These are phyloP conservation scores for Sinapis alba DNA, from an alignment of 441 rosid genomes.

Conservation along the genomic window DNA sequence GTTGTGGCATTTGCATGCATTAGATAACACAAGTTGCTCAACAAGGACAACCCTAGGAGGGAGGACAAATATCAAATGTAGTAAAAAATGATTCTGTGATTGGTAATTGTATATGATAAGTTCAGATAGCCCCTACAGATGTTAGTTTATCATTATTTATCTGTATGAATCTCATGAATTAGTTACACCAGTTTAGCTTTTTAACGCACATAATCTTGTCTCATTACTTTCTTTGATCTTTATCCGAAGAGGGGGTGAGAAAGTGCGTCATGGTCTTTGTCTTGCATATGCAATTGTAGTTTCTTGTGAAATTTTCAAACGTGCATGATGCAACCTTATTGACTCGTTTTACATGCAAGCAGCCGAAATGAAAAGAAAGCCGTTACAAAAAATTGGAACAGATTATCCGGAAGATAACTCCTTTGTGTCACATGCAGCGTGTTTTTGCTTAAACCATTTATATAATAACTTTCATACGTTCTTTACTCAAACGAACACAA, in stretches of 20 bases:
- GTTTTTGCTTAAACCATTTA: conserved; percentile 23
- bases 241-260: conserved; percentile 23
- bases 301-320: conserved; percentile 11
- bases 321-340: conserved; percentile 36
- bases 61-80: conserved; percentile 19
- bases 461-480: neutral
- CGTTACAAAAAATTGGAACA: conserved; percentile 26
- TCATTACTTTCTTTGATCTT: conserved; percentile 12
- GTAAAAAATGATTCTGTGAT: conserved; percentile 13
- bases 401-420: conserved; percentile 28
- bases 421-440: conserved; percentile 32
- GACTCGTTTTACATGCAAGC: conserved; percentile 30
- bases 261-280: conserved; percentile 26
- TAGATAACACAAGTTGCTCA: conserved; percentile 19
- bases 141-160: neutral
- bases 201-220: conserved; percentile 10
- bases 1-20: conserved; percentile 6
- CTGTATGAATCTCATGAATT: neutral
- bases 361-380: conserved; percentile 19
- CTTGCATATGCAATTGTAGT: conserved; percentile 20
- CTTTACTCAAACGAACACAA: neutral
- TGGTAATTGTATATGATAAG: conserved; percentile 28
- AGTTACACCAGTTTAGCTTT: neutral
- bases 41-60: conserved; percentile 4
- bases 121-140: neutral